Conservation (phyloP, 2,329 filamentous ascomycete species). For the Plenodomus biglobosus region DNA sequence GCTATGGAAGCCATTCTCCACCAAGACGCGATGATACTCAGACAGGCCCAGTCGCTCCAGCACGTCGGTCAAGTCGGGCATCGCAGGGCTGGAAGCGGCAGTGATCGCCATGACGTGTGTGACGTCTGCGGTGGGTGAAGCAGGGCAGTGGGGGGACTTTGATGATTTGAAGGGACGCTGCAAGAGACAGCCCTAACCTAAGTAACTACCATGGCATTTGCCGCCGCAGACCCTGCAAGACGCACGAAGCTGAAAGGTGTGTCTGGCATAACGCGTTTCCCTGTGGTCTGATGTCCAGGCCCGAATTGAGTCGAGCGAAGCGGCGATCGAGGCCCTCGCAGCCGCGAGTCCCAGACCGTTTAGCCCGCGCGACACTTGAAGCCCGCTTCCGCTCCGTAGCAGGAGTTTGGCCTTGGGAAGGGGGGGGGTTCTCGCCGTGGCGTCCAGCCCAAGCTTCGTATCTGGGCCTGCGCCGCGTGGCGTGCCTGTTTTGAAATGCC, state of each 20-base stretch:
- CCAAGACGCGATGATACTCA: slow-evolving; percentile 31
- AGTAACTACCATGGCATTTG: slow-evolving; percentile 8
- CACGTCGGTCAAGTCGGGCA: slow-evolving; percentile 30
- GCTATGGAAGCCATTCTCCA: slow-evolving; percentile 41
- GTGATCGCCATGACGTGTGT: slow-evolving; percentile 32
- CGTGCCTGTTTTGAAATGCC: too few species aligned
- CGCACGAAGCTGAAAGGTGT: background rate
- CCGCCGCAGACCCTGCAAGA: slow-evolving; percentile 4
- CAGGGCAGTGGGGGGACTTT: slow-evolving; percentile 16
- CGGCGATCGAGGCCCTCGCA: background rate
- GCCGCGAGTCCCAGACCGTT: background rate
- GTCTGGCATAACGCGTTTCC: background rate
- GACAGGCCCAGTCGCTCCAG: slow-evolving; percentile 36
- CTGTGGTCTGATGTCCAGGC: background rate
- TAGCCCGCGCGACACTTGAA: background rate
- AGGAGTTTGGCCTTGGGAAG: background rate
- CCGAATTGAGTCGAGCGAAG: background rate
- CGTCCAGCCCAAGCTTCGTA: too few species aligned
- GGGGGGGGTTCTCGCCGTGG: too few species aligned
- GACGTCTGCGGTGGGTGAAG: slow-evolving; percentile 15
- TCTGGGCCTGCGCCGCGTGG: too few species aligned
- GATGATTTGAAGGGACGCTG: slow-evolving; percentile 26
- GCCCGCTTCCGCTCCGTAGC: background rate
- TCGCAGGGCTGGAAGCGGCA: slow-evolving; percentile 18
- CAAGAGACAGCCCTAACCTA: slow-evolving; percentile 6